Conservation (phyloP, 371 early-diverging fungal genomes). For the Rhizopus microsporus region DNA sequence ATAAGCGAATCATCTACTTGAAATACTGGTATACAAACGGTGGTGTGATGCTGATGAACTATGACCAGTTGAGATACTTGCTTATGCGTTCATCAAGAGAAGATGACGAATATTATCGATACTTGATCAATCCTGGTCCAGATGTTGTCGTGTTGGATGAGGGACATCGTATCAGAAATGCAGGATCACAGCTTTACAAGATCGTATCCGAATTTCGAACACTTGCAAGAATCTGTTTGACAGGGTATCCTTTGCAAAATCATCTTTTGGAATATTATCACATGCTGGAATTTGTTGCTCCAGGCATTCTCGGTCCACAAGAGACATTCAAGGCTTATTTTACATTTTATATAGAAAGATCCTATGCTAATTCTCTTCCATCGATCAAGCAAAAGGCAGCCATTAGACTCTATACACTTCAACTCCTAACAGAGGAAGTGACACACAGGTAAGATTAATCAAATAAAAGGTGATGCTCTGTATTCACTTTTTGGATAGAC, state of each 20-base stretch:
- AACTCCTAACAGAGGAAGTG: slow-evolving; percentile 14
- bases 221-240: slow-evolving; percentile 71
- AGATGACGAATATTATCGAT: slow-evolving; percentile 21
- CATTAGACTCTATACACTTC: slow-evolving; percentile 16
- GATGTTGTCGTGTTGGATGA: slow-evolving; percentile 82
- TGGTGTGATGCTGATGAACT: slow-evolving; percentile 71
- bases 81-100: slow-evolving; percentile 14
- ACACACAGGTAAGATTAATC: slow-evolving; percentile 10
- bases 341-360: slow-evolving; percentile 62
- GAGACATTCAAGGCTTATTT: slow-evolving; percentile 61
- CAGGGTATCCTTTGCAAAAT: slow-evolving; percentile 91
- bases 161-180: slow-evolving; percentile 84
- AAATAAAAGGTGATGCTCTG: neutral
- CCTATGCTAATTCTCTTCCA: slow-evolving; percentile 61
- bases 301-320: slow-evolving; percentile 60
- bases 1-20: slow-evolving; percentile 21
- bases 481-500: slow-evolving; percentile 26
- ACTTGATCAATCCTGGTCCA: slow-evolving; percentile 63
- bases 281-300: slow-evolving; percentile 75
- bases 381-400: slow-evolving; percentile 40
- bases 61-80: slow-evolving; percentile 56
- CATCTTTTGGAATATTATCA: slow-evolving; percentile 67
- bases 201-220: slow-evolving; percentile 53
- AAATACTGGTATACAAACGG: slow-evolving; percentile 59
- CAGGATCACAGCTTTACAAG: slow-evolving; percentile 41